These are phyloP conservation scores for Capronia epimyces DNA, from an alignment of 2,329 filamentous ascomycete species.

Conservation along the genomic window DNA sequence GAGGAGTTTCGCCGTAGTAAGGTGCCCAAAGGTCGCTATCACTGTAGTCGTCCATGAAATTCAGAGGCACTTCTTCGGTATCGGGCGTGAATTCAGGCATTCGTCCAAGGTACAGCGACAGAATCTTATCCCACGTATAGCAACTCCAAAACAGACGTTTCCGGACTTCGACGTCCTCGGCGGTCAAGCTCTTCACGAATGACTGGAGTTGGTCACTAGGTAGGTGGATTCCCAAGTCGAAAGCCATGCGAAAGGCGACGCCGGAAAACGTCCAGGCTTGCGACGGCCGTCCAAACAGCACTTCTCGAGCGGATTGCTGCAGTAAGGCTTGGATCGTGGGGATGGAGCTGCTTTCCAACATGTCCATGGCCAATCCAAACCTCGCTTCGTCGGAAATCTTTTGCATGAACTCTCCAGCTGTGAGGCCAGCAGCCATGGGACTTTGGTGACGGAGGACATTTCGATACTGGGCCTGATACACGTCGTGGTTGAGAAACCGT, in stretches of 20 bases:
- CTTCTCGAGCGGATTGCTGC: conserved; percentile 31
- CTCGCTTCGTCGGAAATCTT: conserved; percentile 28
- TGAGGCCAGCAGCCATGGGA: conserved; percentile 10
- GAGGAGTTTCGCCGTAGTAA: conserved; percentile 29
- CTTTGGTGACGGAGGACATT: conserved; percentile 11
- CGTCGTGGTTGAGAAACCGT: conserved; percentile 28
- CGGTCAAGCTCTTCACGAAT: conserved; percentile 27
- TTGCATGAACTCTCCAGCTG: conserved; percentile 22
- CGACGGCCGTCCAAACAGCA: conserved; percentile 30
- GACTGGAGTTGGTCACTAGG: conserved; percentile 28
- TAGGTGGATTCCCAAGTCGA: conserved; percentile 32
- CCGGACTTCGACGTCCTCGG: conserved; percentile 32
- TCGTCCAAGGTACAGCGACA: conserved; percentile 32
- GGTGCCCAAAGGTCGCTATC: conserved; percentile 31
- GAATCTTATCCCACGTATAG: conserved; percentile 34
- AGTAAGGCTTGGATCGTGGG: conserved; percentile 32
- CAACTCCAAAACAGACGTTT: conserved; percentile 33
- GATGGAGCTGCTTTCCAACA: conserved; percentile 29
- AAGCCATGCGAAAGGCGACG: conserved; percentile 33
- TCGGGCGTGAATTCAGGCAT: conserved; percentile 30
- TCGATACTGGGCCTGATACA: conserved; percentile 26
- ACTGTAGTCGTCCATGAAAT: conserved; percentile 31
- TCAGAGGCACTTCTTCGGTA: conserved; percentile 25
- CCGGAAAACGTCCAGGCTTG: conserved; percentile 32
- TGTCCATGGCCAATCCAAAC: conserved; percentile 30